phyloP scores from a whole-genome alignment of 257 asterid species.

The Solanum pimpinellifolium region DNA sequence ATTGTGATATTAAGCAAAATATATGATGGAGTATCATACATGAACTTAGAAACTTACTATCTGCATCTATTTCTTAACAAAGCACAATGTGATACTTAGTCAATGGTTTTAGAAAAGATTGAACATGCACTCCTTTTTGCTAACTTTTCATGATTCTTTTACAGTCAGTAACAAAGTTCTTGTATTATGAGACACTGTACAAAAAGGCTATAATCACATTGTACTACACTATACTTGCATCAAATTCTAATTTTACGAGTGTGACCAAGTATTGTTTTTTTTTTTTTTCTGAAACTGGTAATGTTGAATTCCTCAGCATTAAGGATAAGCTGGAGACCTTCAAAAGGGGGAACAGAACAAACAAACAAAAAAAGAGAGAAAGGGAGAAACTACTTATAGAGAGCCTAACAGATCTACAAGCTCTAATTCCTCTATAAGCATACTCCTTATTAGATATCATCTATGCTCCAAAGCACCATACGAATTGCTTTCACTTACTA shows the following conservation, averaged over 20 bases:
- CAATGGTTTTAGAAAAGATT: neutral
- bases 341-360: too few relatives aligned
- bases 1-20: neutral
- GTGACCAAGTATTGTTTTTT: neutral
- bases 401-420: too few relatives aligned
- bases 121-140: neutral
- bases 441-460: neutral
- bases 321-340: too few relatives aligned
- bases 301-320: too few relatives aligned
- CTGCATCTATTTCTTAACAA: neutral
- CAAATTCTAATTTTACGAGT: neutral
- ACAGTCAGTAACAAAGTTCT: neutral
- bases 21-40: neutral
- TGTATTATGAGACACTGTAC: neutral
- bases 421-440: neutral
- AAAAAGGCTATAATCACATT: neutral
- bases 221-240: neutral
- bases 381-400: too few relatives aligned
- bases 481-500: neutral
- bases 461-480: neutral
- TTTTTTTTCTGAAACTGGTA: too few relatives aligned
- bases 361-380: too few relatives aligned
- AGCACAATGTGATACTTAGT: neutral
- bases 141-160: neutral
- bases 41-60: neutral